These are phyloP conservation scores for Punica granatum DNA, from an alignment of 345 rosid species.

Conservation along the genomic window DNA sequence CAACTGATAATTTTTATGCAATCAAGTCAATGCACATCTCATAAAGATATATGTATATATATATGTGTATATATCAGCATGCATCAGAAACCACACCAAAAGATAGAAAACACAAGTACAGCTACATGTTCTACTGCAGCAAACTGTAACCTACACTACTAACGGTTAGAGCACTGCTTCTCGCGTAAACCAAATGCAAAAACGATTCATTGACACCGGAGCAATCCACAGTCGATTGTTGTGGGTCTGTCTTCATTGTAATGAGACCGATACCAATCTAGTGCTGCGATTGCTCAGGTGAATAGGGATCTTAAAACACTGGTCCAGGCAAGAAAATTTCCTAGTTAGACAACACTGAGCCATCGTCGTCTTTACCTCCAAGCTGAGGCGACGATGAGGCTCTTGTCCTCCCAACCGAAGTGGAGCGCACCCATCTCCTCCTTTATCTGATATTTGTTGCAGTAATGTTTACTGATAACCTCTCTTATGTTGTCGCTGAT, in stretches of 20 bases:
- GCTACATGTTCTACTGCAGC: neutral
- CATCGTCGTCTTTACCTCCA: constrained; percentile 36
- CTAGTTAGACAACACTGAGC: neutral
- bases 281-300: neutral
- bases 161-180: neutral
- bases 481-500: constrained; percentile 42
- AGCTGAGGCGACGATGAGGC: constrained; percentile 81
- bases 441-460: constrained; percentile 50
- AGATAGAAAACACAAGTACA: neutral
- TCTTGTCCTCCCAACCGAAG: constrained; percentile 86
- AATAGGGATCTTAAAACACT: neutral
- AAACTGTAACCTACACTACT: neutral
- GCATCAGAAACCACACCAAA: neutral
- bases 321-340: neutral
- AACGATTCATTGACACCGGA: neutral
- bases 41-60: too few species aligned
- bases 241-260: neutral
- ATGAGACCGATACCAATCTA: neutral
- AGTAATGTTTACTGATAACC: constrained; percentile 46
- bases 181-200: neutral
- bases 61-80: neutral
- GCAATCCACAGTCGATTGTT: neutral
- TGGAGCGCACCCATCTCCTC: constrained; percentile 65
- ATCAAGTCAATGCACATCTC: too few species aligned
- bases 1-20: too few species aligned